Percentiles rank a stretch among this genome's conserved stretches.
Conservation (phyloP, 2,329 filamentous ascomycete species). For the Scleromitrula shiraiana region DNA sequence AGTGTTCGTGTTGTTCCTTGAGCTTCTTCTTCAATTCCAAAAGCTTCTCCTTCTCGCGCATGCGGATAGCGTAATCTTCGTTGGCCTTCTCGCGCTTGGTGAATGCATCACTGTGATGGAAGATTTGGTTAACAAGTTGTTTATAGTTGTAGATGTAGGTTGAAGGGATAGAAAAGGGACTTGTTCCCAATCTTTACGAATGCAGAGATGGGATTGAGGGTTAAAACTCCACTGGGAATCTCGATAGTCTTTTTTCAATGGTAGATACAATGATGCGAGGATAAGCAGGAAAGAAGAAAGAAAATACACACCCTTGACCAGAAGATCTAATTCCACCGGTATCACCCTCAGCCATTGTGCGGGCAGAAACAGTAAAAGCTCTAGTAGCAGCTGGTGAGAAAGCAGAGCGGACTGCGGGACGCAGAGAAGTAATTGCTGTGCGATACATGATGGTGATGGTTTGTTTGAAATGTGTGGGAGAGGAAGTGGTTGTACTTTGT, state of each 20-base stretch:
- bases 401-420: slow-evolving; percentile 36
- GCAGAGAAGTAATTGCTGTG: slow-evolving; percentile 43
- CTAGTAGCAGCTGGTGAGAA: slow-evolving; percentile 45
- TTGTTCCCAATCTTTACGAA: no score
- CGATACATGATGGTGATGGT: slow-evolving; percentile 53
- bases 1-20: slow-evolving; percentile 68
- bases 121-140: slow-evolving; percentile 20
- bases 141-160: not conserved
- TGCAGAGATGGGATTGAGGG: no score
- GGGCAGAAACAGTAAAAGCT: slow-evolving; percentile 33
- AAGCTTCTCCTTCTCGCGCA: slow-evolving; percentile 40
- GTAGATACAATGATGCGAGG: not conserved
- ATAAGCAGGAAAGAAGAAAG: not conserved
- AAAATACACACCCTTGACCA: slow-evolving; percentile 19
- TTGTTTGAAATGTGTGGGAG: no score
- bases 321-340: slow-evolving; percentile 24
- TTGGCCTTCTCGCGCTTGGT: slow-evolving; percentile 78
- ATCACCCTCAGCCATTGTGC: slow-evolving; percentile 59
- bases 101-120: slow-evolving; percentile 70
- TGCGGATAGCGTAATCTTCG: slow-evolving; percentile 11
- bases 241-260: slow-evolving; percentile 3
- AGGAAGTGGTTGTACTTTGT: not conserved
- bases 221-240: no score
- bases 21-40: slow-evolving; percentile 66
- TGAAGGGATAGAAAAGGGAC: no score